Evolutionary conservation across 2,329 filamentous ascomycete species (phyloP).

Genomic region (Pseudocercospora crystallina): DNA sequence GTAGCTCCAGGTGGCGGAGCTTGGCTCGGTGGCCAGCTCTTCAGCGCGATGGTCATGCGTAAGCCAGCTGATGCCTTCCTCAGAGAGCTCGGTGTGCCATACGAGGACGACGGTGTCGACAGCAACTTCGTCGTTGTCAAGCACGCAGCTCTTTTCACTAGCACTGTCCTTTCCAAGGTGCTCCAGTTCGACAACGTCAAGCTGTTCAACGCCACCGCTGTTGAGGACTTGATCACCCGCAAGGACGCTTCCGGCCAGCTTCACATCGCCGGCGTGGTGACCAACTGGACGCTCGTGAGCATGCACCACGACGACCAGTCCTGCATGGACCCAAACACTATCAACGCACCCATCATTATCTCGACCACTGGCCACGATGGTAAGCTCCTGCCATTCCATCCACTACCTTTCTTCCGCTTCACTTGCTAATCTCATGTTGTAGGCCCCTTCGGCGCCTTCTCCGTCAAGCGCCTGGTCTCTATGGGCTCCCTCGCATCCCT

Average conservation of each 20-base stretch:
- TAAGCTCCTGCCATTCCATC: background rate
- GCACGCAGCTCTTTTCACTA: conserved; percentile 90
- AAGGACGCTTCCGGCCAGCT: conserved; percentile 55
- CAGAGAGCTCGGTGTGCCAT: conserved; percentile 75
- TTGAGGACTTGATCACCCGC: conserved; percentile 90
- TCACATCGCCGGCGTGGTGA: conserved; percentile 83
- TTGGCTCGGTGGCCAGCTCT: conserved; percentile 91
- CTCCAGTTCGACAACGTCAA: conserved; percentile 86
- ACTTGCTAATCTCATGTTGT: too few relatives aligned
- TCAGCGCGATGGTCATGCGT: conserved; percentile 93
- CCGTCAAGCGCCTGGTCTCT: conserved; percentile 83
- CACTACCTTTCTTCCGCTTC: too few relatives aligned
- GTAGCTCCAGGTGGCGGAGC: conserved; percentile 86
- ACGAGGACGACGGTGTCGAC: conserved; percentile 72
- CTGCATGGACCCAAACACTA: conserved; percentile 97
- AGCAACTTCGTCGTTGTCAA: conserved; percentile 82
- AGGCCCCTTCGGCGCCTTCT: conserved; percentile 82
- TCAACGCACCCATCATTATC: conserved; percentile 86
- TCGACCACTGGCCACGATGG: conserved; percentile 89
- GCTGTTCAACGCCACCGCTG: conserved; percentile 91
- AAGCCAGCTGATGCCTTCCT: conserved; percentile 88
- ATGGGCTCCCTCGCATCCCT: conserved; percentile 82
- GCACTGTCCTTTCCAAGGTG: conserved; percentile 80
- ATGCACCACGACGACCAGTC: conserved; percentile 60
- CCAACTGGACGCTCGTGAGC: conserved; percentile 90